Conservation (phyloP, 2,329 filamentous ascomycete genomes). For the Juglanconis juglandina region DNA sequence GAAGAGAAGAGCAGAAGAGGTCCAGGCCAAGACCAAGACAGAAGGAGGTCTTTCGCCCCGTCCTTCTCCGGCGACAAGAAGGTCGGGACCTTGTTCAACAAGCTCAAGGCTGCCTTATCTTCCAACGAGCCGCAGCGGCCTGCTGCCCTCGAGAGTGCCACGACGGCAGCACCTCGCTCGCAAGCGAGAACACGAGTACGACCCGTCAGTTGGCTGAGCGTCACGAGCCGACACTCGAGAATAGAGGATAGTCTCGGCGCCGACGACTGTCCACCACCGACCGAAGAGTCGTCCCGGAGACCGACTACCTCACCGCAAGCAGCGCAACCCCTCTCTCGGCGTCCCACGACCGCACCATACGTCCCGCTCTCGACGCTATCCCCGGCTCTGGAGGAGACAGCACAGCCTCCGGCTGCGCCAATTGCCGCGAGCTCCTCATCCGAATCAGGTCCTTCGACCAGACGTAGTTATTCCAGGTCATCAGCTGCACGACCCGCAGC, state of each 20-base stretch:
- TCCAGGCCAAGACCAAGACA: conserved; percentile 23
- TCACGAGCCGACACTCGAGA: conserved; percentile 14
- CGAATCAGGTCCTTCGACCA: not conserved
- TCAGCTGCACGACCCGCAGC: not conserved
- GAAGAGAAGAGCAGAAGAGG: conserved; percentile 21
- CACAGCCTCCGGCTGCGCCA: not conserved
- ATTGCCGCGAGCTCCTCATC: not conserved
- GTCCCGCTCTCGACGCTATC: not conserved
- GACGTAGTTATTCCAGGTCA: not conserved
- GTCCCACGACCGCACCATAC: not conserved
- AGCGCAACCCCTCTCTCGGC: not conserved
- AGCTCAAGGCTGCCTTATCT: conserved; percentile 26
- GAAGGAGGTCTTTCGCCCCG: conserved; percentile 28
- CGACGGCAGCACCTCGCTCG: conserved; percentile 11
- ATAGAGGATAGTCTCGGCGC: conserved; percentile 4
- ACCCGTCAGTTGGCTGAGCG: conserved; percentile 19
- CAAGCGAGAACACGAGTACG: conserved; percentile 21
- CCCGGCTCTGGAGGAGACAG: not conserved
- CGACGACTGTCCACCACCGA: not conserved
- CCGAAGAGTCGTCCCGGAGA: not conserved
- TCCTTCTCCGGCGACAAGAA: conserved; percentile 32
- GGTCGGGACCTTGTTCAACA: conserved; percentile 26
- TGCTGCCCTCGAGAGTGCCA: conserved; percentile 10
- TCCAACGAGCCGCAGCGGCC: conserved; percentile 16
- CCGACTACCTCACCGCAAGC: conserved; percentile 2